A percentile compares a stretch with the other conserved stretches of the same genome.
Conservation (phyloP, 805 yeast species). For the Wickerhamiella kazuoi region DNA sequence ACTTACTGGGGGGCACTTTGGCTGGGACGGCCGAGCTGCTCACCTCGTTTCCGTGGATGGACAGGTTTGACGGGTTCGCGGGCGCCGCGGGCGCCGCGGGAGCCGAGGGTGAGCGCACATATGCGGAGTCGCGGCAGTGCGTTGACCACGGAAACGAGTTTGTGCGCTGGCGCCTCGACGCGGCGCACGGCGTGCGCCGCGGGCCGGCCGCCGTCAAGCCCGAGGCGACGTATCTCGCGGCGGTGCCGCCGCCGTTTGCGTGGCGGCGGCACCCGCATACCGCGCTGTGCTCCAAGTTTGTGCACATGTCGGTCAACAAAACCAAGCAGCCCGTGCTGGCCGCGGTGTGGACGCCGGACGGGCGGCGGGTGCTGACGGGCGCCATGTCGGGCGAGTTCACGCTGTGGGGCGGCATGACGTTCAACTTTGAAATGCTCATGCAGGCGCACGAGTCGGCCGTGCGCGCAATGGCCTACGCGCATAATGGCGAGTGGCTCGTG, state of each 20-base stretch:
- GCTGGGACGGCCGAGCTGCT: too few species aligned
- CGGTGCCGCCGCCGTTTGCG: conserved; percentile 46
- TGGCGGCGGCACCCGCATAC: conserved; percentile 34
- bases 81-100: neutral
- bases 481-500: conserved; percentile 84
- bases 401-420: conserved; percentile 89
- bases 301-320: conserved; percentile 79
- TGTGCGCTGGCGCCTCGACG: conserved; percentile 40
- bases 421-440: conserved; percentile 92
- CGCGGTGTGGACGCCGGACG: conserved; percentile 94
- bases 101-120: neutral
- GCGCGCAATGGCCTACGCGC: conserved; percentile 60
- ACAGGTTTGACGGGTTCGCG: neutral
- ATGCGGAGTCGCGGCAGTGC: conserved; percentile 2
- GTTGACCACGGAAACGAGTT: conserved; percentile 63
- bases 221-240: conserved; percentile 43
- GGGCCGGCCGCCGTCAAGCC: conserved; percentile 32
- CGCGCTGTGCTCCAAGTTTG: conserved; percentile 64
- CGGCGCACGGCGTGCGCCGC: conserved; percentile 21
- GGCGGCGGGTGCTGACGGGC: conserved; percentile 75
- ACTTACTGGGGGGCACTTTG: too few species aligned
- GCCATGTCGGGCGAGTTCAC: conserved; percentile 92
- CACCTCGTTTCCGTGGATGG: too few species aligned
- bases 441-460: conserved; percentile 95
- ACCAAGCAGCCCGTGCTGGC: conserved; percentile 80